These are phyloP conservation scores for Onygenales sp. DNA, from an alignment of 2,329 filamentous ascomycete species.

Conservation along the genomic window DNA sequence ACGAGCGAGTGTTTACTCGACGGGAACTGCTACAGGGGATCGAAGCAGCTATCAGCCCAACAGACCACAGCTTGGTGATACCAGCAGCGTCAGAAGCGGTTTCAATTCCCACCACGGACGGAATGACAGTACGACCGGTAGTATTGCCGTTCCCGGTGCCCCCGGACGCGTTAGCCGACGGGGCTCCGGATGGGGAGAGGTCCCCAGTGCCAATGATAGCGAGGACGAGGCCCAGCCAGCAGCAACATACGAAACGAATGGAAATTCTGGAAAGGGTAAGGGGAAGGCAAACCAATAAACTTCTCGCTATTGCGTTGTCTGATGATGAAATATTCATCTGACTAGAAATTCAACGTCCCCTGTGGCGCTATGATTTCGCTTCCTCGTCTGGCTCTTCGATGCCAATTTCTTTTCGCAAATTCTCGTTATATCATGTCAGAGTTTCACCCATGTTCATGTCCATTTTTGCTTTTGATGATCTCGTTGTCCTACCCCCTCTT, in stretches of 20 bases:
- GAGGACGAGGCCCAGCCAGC: slow-evolving; percentile 11
- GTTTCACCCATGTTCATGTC: no score
- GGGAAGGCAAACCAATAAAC: not conserved
- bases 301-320: not conserved
- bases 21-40: slow-evolving; percentile 54
- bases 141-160: slow-evolving; percentile 44
- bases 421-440: no score
- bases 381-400: no score
- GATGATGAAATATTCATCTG: not conserved
- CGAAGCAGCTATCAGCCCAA: slow-evolving; percentile 70
- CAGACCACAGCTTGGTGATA: slow-evolving; percentile 48
- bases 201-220: slow-evolving; percentile 25
- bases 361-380: no score
- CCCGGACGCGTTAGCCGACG: slow-evolving; percentile 31
- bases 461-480: no score
- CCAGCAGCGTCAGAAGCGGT: slow-evolving; percentile 69
- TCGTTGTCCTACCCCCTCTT: no score
- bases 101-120: slow-evolving; percentile 51
- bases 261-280: not conserved
- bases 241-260: not conserved
- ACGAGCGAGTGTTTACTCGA: slow-evolving; percentile 62
- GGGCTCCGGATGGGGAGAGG: slow-evolving; percentile 37
- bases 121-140: slow-evolving; percentile 73
- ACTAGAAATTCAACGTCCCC: no score
- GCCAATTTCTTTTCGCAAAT: no score